Base-by-base conservation (phyloP, 2,329 filamentous ascomycete genomes). In the Graphilbum sp. region DNA sequence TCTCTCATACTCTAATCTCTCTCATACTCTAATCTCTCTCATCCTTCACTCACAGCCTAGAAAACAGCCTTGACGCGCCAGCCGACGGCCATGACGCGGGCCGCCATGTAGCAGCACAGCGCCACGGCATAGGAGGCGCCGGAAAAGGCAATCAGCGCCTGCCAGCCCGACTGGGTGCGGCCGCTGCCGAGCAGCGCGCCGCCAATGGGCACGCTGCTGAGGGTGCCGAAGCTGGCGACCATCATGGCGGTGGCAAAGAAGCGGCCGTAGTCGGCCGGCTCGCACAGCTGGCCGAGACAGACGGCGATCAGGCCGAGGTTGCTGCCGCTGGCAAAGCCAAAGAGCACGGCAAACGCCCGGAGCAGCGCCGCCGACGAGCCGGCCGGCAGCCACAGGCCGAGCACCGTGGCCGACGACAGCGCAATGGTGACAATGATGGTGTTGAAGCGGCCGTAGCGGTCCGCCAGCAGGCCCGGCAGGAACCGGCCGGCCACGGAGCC, bases 301-400 rank as follows among this genome's bases (percentile, higher is more conserved):
- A 92, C 83, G 0, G 85, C 84, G 0, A 80, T 79, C 20, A 93
- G 54, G 0, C 73, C 76, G 43, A 93, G 77, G 47, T 87, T 87
- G 45, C 74, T 79, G 5, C 85, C 85, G 38, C 75, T 82, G 1
- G 75, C 77, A 47, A 92, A 84, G 2, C 85, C 85, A 54, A 92
- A 88, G 2, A 83, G 50, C 2, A 84, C 58, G 0, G 71, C 66
- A 48, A 84, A 92, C 2, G 72, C 65, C 38, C 86, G 66, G 2
- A 83, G 61, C 35, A 83, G 52, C 0, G 67, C 53, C n/a, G 64
- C 53, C 1, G 61, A 69, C 27, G 60, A 54, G 1, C 66, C 63
- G 0, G 66, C 62, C 0, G 69, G 82, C 17, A 92, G 64, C 84
- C 84, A 93, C 16, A 87, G 53, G 3, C 69, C 75, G 5, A 79